Evolutionary conservation across 129 eudicot genomes (phyloP).

Genomic region (Flaveria robusta): DNA sequence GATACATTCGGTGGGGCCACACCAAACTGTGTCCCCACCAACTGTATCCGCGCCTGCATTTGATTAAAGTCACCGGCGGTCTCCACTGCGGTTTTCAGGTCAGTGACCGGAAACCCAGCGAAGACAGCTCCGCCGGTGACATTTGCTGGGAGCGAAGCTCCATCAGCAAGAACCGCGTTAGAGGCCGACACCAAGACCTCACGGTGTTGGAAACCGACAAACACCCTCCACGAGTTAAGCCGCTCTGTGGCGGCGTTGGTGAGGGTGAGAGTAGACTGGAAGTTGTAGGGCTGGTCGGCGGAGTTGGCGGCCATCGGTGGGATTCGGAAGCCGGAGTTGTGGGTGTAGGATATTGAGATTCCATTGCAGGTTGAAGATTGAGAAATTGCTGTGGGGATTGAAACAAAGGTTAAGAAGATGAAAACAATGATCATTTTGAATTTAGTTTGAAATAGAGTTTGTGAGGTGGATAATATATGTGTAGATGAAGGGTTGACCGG

Average conservation of each 20-base stretch:
- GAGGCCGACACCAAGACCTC: slow-evolving; percentile 64
- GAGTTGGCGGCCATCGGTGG: slow-evolving; percentile 45
- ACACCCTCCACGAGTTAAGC: slow-evolving; percentile 62
- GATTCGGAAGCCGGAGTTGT: slow-evolving; percentile 41
- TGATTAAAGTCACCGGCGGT: slow-evolving; percentile 61
- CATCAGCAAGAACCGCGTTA: slow-evolving; percentile 60
- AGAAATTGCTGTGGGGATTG: slow-evolving; percentile 38
- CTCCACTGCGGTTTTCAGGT: slow-evolving; percentile 59
- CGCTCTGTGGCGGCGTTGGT: slow-evolving; percentile 48
- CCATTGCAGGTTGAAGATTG: slow-evolving; percentile 59
- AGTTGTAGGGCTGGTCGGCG: slow-evolving; percentile 55
- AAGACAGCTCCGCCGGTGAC: slow-evolving; percentile 54
- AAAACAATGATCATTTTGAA: slow-evolving; percentile 36
- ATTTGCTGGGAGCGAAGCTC: slow-evolving; percentile 50
- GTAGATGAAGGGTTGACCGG: slow-evolving; percentile 20
- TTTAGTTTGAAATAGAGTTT: not conserved
- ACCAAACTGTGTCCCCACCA: slow-evolving; percentile 73
- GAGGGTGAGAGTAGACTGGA: slow-evolving; percentile 51
- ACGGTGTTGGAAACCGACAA: slow-evolving; percentile 53
- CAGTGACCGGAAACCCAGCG: slow-evolving; percentile 58
- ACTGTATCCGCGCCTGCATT: slow-evolving; percentile 55
- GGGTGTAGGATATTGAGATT: slow-evolving; percentile 48
- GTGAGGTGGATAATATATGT: slow-evolving; percentile 19
- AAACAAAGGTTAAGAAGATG: slow-evolving; percentile 25
- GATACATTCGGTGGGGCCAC: slow-evolving; percentile 39